Evolutionary conservation across 1,139 yeast genomes (phyloP), one percentile per base, ranked within the genome.

Genomic region (Geotrichum histeridarum): DNA sequence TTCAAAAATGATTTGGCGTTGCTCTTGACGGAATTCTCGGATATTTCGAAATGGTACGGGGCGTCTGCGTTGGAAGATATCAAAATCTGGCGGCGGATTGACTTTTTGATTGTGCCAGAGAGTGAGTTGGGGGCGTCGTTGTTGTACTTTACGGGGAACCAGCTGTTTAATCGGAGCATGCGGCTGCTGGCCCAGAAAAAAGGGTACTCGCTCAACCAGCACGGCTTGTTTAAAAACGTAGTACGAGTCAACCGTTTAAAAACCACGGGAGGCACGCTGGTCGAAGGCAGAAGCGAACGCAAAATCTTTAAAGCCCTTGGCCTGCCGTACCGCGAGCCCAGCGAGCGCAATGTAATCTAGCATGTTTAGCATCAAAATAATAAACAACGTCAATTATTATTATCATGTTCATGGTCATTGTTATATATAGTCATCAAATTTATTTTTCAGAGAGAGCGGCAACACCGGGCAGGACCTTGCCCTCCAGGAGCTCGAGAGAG

Each of bases 391-490:
- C 37, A 11, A n/a, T 33, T 33, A n/a, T 37, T 12, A n/a, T n/a
- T n/a, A n/a, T n/a, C 5, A 37, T 37, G n/a, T 14, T 37, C 39
- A 37, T 37, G 12, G 15, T 35, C 38, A 35, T 35, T 35, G 14
- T 35, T n/a, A 32, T 32, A 35, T 35, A 35, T 15, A 15, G 11
- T 15, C 11, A 15, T 35, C 38, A 41, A 17, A 38, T 11, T 44
- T 51, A 51, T 75, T 85, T 86, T 75, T 79, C 83, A 65, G 94
- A 82, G 67, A 90, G 83, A 73, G 93, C 94, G 71, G 80, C 82
- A 63, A 91, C 97, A 82, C 98, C 98, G 65, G 98, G 98, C 70
- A 91, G 82, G 65, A 81, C 94, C 83, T 91, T 91, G 78, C 98
- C 98, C 79, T 91, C 98, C 72, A 91, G 84, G 73, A 91, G 84